Evolutionary conservation across 2,329 filamentous ascomycete species (phyloP).

Genomic region (Aureobasidium sp.): DNA sequence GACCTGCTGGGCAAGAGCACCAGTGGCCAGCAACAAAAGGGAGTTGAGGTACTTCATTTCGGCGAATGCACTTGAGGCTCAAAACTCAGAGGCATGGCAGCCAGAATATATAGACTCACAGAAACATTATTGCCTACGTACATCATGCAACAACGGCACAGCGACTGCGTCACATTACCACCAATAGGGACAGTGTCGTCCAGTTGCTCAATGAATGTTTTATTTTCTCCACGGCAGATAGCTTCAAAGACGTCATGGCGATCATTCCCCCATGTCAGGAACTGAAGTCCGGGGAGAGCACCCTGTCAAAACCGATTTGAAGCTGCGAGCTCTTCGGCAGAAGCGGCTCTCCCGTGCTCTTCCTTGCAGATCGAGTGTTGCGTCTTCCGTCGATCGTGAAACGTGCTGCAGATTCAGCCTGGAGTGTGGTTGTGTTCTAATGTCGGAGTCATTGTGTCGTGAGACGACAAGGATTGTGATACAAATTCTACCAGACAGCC

Average conservation of each 20-base stretch:
- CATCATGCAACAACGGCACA: neutral
- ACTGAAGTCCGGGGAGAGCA: neutral
- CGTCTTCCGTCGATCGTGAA: neutral
- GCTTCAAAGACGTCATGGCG: neutral
- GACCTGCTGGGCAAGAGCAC: slow-evolving; percentile 17
- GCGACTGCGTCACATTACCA: neutral
- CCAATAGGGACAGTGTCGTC: neutral
- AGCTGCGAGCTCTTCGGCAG: neutral
- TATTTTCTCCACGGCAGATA: neutral
- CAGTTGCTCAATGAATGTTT: neutral
- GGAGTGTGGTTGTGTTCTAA: neutral
- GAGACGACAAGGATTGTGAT: neutral
- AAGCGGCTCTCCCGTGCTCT: slow-evolving; percentile 2
- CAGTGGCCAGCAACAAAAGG: slow-evolving; percentile 11
- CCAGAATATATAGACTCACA: neutral
- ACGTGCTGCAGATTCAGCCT: neutral
- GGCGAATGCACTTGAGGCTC: neutral
- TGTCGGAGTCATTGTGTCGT: neutral
- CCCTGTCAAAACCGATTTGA: neutral
- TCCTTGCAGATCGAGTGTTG: neutral
- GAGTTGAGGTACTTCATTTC: slow-evolving; percentile 10
- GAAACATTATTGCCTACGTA: neutral
- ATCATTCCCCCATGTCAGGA: no score
- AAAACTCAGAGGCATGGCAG: neutral
- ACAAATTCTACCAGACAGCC: neutral